phyloP scores from a whole-genome alignment of 192 early-diverging fungal genomes.

The Borealophlyctis nickersoniae region DNA sequence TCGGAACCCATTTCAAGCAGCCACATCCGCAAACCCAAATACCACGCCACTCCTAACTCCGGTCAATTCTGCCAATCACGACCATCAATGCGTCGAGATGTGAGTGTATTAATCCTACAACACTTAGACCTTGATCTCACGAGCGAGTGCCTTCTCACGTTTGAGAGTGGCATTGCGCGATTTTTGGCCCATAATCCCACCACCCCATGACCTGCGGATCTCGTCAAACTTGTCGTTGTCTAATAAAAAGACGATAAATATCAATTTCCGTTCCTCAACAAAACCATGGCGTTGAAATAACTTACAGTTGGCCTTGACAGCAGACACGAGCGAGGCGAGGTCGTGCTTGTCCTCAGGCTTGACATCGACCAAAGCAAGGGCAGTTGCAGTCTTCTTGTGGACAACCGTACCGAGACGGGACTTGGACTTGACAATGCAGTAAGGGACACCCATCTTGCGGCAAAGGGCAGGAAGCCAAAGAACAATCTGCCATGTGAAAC shows the following conservation, averaged over 20 bases:
- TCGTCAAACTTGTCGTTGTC: constrained; percentile 91
- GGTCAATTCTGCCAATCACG: too few species aligned
- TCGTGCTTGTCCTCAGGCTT: constrained; percentile 93
- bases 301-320: constrained; percentile 85
- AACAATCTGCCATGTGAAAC: constrained; percentile 58
- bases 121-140: constrained; percentile 40
- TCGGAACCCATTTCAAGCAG: too few species aligned
- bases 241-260: neutral
- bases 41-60: too few species aligned
- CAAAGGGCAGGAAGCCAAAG: constrained; percentile 99
- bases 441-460: constrained; percentile 99
- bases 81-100: too few species aligned
- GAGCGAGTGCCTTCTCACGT: constrained; percentile 55
- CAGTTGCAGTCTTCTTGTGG: constrained; percentile 99
- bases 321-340: constrained; percentile 79
- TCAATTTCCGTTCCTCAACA: neutral
- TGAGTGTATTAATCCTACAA: too few species aligned
- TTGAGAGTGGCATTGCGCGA: constrained; percentile 79
- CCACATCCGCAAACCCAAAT: too few species aligned
- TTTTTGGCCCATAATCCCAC: constrained; percentile 96
- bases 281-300: neutral
- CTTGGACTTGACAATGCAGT: constrained; percentile 99
- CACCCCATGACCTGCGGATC: constrained; percentile 92
- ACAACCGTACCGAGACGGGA: constrained; percentile 96
- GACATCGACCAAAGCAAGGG: constrained; percentile 90